Evolutionary conservation across 2,329 filamentous ascomycete species (phyloP), one percentile per base, ranked within the genome.

Genomic region (Venturiaceae sp.): DNA sequence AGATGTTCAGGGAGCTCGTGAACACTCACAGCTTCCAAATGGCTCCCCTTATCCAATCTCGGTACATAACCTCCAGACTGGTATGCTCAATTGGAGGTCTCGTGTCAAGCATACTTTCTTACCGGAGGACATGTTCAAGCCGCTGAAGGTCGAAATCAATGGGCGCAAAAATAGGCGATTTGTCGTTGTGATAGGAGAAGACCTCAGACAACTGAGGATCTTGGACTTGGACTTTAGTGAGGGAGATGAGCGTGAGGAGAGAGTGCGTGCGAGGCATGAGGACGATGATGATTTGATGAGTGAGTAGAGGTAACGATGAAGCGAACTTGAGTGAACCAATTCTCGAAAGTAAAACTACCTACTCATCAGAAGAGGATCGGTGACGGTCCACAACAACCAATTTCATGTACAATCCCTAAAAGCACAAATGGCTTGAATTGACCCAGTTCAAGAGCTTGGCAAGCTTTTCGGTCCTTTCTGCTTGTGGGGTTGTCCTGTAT

Each of bases 161-260:
- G 82, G 81, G 21, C 71, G 80, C 11, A 76, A 76, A 58, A 78
- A 76, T 1, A 72, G 81, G 62, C 69, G 79, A 60, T 76, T 79
- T 3, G 72, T 81, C 21, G 77, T 81, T 56, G 77, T 84, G 30
- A 65, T 84, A 60, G 82, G 80, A 47, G 73, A 77, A 30, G 77
- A 81, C 65, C 68, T 72, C 36, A 72, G 78, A 65, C 75, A 79
- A 60, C 84, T 82, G 67, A 73, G 77, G 53, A 77, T 84, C 14
- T 68, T 83, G 60, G 81, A 84, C 67, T 64, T 85, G 62, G 81
- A 75, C 62, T 72, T 69, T 39, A 67, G 65, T 52, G 68, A 69
- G 23, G 54, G 52, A 7, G 54, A 41, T 56, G 37, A 46, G 54
- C 16, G 41, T 28, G 59, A 33, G 14, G 53, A 68, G 7, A 63